A percentile compares a stretch with the other conserved stretches of the same genome.
Evolutionary conservation across 768 basidiomycete genomes (phyloP).

Genomic region (Leccinellum luteum): DNA sequence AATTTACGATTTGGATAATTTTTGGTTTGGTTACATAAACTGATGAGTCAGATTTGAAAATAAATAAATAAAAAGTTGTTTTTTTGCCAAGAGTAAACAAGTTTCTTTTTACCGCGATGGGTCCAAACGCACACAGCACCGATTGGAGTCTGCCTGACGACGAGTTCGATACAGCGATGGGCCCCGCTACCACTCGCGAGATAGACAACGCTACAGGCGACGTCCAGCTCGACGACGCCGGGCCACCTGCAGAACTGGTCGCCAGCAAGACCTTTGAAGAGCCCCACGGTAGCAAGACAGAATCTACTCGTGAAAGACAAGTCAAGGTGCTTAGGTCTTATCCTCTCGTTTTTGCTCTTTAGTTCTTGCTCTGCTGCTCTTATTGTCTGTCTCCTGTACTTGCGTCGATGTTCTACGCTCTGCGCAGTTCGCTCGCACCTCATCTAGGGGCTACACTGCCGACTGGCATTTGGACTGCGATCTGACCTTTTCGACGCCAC

Average conservation of each 20-base stretch:
- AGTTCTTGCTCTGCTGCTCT: constrained; percentile 21
- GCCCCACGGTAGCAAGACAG: constrained; percentile 43
- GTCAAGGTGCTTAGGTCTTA: constrained; percentile 85
- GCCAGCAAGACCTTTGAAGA: constrained; percentile 37
- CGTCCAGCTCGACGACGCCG: constrained; percentile 29
- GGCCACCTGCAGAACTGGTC: constrained; percentile 15
- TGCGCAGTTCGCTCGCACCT: constrained; percentile 9
- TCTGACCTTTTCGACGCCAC: constrained; percentile 27
- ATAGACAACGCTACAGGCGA: constrained; percentile 48
- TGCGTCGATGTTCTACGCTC: constrained; percentile 18
- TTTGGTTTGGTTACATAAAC: no score
- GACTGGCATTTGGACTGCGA: constrained; percentile 22
- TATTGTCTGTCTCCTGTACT: constrained; percentile 19
- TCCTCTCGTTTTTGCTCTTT: constrained; percentile 36
- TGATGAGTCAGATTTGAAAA: background rate
- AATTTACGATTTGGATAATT: constrained; percentile 1
- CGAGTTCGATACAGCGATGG: constrained; percentile 44
- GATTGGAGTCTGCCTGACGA: constrained; percentile 50
- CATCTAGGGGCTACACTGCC: constrained; percentile 18
- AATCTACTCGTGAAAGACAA: constrained; percentile 66
- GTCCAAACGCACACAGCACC: constrained; percentile 20
- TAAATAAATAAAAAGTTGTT: background rate
- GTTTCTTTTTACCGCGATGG: constrained; percentile 17
- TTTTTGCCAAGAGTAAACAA: background rate
- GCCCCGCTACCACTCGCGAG: constrained; percentile 45